Conservation (phyloP, 352 stramenopile genomes). For the Plasmopara muralis region DNA sequence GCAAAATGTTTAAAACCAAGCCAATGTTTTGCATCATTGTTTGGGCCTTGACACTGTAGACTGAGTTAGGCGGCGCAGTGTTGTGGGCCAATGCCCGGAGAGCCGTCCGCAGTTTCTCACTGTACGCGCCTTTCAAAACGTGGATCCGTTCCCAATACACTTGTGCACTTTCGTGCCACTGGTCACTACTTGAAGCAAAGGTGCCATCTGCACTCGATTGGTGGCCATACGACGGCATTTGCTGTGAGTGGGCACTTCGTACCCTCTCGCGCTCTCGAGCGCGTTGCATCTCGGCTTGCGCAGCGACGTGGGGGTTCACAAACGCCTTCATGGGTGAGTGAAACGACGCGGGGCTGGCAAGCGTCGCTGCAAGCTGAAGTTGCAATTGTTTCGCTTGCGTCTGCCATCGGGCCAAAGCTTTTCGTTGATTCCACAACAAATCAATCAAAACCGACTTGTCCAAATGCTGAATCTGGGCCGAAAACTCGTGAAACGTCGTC, state of each 20-base stretch:
- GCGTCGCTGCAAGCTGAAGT: conserved; percentile 23
- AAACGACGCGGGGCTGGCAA: conserved; percentile 17
- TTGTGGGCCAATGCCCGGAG: conserved; percentile 64
- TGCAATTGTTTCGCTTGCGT: conserved; percentile 44
- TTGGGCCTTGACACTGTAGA: conserved; percentile 64
- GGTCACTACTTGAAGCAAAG: background rate
- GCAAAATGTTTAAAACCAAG: conserved; percentile 60
- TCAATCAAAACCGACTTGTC: conserved; percentile 63
- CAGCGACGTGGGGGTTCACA: conserved; percentile 25
- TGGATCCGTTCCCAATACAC: conserved; percentile 77
- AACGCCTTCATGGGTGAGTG: conserved; percentile 26
- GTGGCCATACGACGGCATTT: conserved; percentile 18
- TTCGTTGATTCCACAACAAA: conserved; percentile 65
- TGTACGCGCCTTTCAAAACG: conserved; percentile 40
- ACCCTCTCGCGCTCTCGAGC: conserved; percentile 32
- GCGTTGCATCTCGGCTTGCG: conserved; percentile 49
- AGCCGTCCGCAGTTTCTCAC: conserved; percentile 46
- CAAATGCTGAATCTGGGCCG: conserved; percentile 57
- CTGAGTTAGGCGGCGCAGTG: conserved; percentile 46
- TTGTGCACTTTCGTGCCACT: conserved; percentile 25
- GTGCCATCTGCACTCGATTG: conserved; percentile 7
- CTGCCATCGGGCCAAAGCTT: conserved; percentile 59
- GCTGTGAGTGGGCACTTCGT: conserved; percentile 15
- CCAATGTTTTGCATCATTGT: conserved; percentile 80
- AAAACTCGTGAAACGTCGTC: conserved; percentile 54